Evolutionary conservation across 1,284 basidiomycete genomes (phyloP).

Genomic region (Amylostereum areolatum): DNA sequence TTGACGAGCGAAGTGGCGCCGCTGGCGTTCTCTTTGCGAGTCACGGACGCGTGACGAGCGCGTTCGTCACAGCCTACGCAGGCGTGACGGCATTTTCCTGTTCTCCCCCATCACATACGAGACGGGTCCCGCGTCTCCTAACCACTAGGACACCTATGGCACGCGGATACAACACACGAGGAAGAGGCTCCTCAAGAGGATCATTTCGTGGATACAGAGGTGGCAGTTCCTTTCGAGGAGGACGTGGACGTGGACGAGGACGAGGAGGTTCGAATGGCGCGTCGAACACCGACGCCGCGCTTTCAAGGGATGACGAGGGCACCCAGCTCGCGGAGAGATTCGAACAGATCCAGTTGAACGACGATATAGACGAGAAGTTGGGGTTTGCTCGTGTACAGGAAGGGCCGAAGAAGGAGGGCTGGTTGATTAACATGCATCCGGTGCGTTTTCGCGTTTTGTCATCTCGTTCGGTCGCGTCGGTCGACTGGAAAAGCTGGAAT

Average conservation of each 20-base stretch:
- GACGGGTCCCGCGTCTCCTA: not conserved
- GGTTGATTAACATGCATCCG: constrained; percentile 99
- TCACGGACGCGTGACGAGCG: constrained; percentile 9
- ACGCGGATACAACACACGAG: constrained; percentile 10
- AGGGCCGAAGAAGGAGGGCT: constrained; percentile 73
- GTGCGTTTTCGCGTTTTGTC: constrained; percentile 38
- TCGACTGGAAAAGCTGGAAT: too few species aligned
- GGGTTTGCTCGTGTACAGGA: constrained; percentile 82
- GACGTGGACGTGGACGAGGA: constrained; percentile 11
- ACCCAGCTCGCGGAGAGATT: constrained; percentile 79
- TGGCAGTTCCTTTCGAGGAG: constrained; percentile 9
- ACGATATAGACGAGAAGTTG: constrained; percentile 91
- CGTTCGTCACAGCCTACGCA: constrained; percentile 6
- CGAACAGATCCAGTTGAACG: constrained; percentile 67
- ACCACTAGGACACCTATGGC: constrained; percentile 4
- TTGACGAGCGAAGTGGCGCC: too few species aligned
- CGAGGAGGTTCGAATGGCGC: constrained; percentile 9
- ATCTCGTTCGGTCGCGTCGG: not conserved
- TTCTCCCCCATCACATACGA: not conserved
- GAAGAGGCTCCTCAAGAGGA: constrained; percentile 10
- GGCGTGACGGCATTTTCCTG: not conserved
- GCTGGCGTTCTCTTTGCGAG: too few species aligned
- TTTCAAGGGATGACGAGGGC: constrained; percentile 74
- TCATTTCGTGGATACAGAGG: constrained; percentile 1
- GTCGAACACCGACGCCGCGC: constrained; percentile 4